phyloP scores from a whole-genome alignment of 371 early-diverging fungal species.

The Phascolomyces articulosus region DNA sequence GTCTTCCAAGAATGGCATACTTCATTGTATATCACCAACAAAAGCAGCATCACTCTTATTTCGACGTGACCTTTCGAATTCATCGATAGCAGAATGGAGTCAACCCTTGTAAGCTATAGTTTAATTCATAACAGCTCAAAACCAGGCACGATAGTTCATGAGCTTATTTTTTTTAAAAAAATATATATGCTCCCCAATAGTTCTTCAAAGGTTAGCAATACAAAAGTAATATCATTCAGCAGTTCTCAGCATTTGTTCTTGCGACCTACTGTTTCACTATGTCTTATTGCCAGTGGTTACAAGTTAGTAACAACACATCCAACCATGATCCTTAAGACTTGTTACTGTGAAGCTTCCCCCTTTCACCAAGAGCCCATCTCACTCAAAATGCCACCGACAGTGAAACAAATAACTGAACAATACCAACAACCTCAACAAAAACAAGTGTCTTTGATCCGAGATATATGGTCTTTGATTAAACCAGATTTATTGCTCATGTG shows the following conservation, averaged over 20 bases:
- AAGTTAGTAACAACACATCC: constrained; percentile 2
- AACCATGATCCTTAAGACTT: background rate
- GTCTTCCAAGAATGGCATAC: background rate
- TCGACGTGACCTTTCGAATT: background rate
- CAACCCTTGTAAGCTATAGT: background rate
- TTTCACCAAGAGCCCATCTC: background rate
- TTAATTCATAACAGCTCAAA: no score
- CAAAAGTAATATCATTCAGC: background rate
- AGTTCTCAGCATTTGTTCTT: background rate
- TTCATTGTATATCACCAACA: background rate
- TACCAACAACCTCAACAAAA: background rate
- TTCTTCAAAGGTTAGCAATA: background rate
- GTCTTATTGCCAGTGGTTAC: constrained; percentile 3
- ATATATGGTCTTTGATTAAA: constrained; percentile 54
- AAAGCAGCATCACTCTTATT: constrained; percentile 1
- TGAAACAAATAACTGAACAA: background rate
- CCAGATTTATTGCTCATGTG: constrained; percentile 58
- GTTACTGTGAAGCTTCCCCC: constrained; percentile 5
- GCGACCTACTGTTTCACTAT: constrained; percentile 1
- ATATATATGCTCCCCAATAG: no score
- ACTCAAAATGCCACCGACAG: background rate
- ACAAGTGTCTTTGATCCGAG: constrained; percentile 22
- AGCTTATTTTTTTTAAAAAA: no score
- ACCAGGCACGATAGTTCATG: no score
- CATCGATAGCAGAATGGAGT: background rate